Evolutionary conservation across 352 stramenopile species (phyloP).

Genomic region (Globisporangium camurandrum): DNA sequence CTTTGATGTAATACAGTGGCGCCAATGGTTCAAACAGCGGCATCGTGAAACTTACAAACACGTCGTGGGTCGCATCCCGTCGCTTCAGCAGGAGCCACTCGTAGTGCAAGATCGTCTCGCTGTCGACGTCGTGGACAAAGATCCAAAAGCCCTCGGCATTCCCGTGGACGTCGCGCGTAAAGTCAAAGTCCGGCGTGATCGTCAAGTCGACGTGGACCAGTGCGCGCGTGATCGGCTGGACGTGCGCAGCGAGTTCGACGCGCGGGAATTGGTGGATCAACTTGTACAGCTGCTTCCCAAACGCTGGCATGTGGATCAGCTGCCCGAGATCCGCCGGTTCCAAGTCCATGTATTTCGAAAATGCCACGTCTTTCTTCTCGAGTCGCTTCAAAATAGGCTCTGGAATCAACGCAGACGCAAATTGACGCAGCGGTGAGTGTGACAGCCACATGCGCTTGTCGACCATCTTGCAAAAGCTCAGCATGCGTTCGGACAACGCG

Average conservation of each 20-base stretch:
- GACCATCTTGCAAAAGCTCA: conserved; percentile 99
- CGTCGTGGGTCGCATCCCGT: conserved; percentile 72
- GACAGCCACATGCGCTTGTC: conserved; percentile 97
- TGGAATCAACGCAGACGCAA: conserved; percentile 87
- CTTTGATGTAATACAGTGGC: conserved; percentile 97
- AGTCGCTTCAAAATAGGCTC: conserved; percentile 95
- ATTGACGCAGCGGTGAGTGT: conserved; percentile 97
- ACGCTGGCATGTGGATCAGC: conserved; percentile 96
- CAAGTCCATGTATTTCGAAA: conserved; percentile 97
- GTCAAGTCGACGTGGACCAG: conserved; percentile 96
- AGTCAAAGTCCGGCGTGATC: conserved; percentile 97
- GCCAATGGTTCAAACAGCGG: conserved; percentile 97
- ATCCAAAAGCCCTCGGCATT: conserved; percentile 96
- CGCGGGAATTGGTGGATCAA: conserved; percentile 98
- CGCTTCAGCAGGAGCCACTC: conserved; percentile 95
- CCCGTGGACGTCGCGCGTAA: conserved; percentile 94
- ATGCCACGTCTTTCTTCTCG: conserved; percentile 98
- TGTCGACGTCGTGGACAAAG: conserved; percentile 98
- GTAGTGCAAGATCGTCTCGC: conserved; percentile 97
- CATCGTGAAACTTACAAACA: conserved; percentile 93
- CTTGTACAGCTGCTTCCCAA: conserved; percentile 97
- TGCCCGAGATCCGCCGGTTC: conserved; percentile 96
- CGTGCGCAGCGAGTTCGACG: conserved; percentile 93
- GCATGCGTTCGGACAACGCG: conserved; percentile 90
- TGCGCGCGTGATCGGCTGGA: conserved; percentile 97